Conservation (phyloP, 768 basidiomycete genomes). For the Boletus coccyginus region DNA sequence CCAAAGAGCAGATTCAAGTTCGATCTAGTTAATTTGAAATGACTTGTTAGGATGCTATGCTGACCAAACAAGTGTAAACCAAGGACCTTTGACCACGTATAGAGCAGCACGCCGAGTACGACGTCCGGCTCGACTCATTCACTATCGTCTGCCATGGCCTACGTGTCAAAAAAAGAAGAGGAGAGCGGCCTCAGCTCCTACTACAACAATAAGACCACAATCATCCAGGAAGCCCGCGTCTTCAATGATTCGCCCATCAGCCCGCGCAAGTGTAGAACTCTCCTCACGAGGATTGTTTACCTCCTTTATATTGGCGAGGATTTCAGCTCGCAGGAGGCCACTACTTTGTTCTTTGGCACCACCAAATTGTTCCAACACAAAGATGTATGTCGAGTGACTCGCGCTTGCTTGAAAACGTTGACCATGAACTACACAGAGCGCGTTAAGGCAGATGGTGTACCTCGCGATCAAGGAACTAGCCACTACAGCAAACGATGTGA, state of each 20-base stretch:
- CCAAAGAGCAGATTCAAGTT: too few species aligned
- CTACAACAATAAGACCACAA: slow-evolving; percentile 96
- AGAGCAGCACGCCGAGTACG: slow-evolving; percentile 3
- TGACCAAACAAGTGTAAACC: slow-evolving; percentile 27
- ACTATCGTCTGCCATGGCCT: slow-evolving; percentile 60
- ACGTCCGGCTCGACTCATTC: slow-evolving; percentile 11
- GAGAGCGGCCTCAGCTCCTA: slow-evolving; percentile 89
- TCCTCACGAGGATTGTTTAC: slow-evolving; percentile 95
- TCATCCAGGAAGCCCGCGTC: slow-evolving; percentile 96
- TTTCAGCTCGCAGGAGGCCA: slow-evolving; percentile 93
- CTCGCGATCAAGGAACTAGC: slow-evolving; percentile 98
- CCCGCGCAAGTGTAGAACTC: slow-evolving; percentile 92
- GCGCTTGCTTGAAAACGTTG: not conserved
- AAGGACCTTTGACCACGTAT: slow-evolving; percentile 22
- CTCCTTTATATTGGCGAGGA: slow-evolving; percentile 95
- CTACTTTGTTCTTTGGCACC: slow-evolving; percentile 96
- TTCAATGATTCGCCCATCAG: slow-evolving; percentile 99
- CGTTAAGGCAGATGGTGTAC: slow-evolving; percentile 96
- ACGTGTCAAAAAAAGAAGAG: slow-evolving; percentile 94
- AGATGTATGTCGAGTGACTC: slow-evolving; percentile 65
- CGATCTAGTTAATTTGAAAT: too few species aligned
- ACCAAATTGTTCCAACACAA: slow-evolving; percentile 99
- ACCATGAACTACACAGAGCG: slow-evolving; percentile 54
- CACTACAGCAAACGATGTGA: slow-evolving; percentile 94
- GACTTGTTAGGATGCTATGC: not conserved